Percentiles rank a stretch among this genome's conserved stretches.
phyloP scores from a whole-genome alignment of 345 rosid genomes.

The Eucalyptus tenuipes region DNA sequence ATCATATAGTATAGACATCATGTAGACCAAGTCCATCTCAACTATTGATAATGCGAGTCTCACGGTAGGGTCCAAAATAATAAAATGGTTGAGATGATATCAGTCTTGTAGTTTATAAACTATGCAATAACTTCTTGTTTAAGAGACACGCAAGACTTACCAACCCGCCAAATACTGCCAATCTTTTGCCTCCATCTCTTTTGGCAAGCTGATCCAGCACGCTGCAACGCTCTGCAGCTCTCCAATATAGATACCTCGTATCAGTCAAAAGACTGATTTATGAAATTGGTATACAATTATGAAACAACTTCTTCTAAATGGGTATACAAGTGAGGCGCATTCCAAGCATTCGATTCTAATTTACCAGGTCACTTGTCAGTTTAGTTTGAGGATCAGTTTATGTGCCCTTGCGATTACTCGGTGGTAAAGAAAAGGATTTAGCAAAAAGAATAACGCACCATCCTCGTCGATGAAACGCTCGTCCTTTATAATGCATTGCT shows the following conservation, averaged over 20 bases:
- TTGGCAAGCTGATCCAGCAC: conserved; percentile 45
- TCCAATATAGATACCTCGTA: neutral
- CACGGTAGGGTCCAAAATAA: neutral
- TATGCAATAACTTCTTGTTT: neutral
- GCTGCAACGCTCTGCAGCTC: accelerated
- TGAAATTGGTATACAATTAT: neutral
- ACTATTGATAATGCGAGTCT: accelerated
- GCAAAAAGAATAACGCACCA: conserved; percentile 4
- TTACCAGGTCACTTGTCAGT: neutral
- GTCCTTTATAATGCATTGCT: conserved; percentile 23
- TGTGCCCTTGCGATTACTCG: neutral
- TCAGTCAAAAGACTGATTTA: accelerated
- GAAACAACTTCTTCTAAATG: neutral
- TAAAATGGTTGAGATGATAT: neutral
- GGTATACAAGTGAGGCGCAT: neutral
- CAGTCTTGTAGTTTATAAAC: accelerated
- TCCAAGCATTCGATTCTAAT: neutral
- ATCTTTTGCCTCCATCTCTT: conserved; percentile 32
- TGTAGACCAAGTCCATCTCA: neutral
- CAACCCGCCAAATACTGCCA: conserved; percentile 37
- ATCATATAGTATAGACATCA: accelerated
- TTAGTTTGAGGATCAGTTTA: neutral
- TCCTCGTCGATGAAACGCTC: conserved; percentile 17
- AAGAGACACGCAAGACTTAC: conserved; percentile 13
- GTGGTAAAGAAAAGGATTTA: neutral